Evolutionary conservation across 139 green algal genomes (phyloP).

Genomic region (Desmodesmus armatus): DNA sequence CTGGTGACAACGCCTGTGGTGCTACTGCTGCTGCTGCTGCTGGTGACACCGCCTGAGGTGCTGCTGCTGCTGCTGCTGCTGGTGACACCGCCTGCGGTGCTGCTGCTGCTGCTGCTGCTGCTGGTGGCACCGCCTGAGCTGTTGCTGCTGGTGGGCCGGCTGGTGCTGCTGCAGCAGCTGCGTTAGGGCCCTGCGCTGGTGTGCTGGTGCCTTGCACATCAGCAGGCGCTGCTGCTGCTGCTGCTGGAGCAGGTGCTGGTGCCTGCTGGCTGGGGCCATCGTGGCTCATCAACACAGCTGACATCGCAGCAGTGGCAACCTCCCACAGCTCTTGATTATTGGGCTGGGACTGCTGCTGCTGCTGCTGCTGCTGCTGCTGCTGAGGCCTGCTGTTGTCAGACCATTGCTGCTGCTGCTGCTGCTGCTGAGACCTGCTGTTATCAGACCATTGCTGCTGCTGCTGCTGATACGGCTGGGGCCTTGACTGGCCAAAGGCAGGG

Average conservation of each 20-base stretch:
- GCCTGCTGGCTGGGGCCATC: background rate
- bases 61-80: background rate
- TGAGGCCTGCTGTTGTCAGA: background rate
- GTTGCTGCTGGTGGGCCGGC: background rate
- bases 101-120: too few species aligned
- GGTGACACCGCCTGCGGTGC: too few species aligned
- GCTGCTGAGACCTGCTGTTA: background rate
- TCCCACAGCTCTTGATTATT: background rate
- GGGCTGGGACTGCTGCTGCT: slow-evolving; percentile 9
- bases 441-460: slow-evolving; percentile 29
- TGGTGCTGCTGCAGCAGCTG: background rate
- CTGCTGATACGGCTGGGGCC: background rate
- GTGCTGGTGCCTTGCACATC: background rate
- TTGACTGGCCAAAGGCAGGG: too few species aligned
- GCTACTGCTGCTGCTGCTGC: slow-evolving; percentile 27
- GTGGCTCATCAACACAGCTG: background rate
- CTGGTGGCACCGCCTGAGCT: background rate
- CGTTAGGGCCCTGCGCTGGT: background rate
- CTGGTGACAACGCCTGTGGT: background rate
- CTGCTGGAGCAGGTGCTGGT: too few species aligned
- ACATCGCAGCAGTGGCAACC: background rate
- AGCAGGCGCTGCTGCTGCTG: too few species aligned
- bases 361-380: background rate
- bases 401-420: background rate
- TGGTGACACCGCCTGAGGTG: background rate